Evolutionary conservation across 345 rosid genomes (phyloP).

Genomic region (Triadica sebifera): DNA sequence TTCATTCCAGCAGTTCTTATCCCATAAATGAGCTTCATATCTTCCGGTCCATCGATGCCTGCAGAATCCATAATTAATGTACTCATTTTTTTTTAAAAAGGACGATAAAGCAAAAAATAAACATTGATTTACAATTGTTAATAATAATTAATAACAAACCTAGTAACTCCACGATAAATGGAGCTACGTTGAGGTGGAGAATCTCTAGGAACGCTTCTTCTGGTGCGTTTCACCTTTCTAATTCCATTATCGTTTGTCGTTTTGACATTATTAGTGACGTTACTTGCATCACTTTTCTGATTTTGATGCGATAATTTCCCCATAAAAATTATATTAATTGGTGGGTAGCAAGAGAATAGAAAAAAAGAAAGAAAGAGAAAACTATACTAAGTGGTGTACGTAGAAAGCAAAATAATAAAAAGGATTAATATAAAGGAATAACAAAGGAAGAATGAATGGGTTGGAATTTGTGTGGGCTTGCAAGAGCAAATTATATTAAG

Average conservation of each 20-base stretch:
- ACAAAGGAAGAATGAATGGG: slow-evolving; percentile 21
- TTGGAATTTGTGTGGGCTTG: too few relatives aligned
- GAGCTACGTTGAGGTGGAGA: slow-evolving; percentile 93
- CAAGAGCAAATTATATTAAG: slow-evolving; percentile 33
- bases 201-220: slow-evolving; percentile 77
- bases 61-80: too few relatives aligned
- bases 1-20: slow-evolving; percentile 83
- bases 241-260: slow-evolving; percentile 26
- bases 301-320: slow-evolving; percentile 39
- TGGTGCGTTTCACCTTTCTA: slow-evolving; percentile 59
- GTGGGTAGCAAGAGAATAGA: too few relatives aligned
- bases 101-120: background rate
- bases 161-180: slow-evolving; percentile 81
- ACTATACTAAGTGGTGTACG: too few relatives aligned
- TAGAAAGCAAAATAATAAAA: too few relatives aligned
- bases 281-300: slow-evolving; percentile 27
- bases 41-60: slow-evolving; percentile 91
- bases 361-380: background rate
- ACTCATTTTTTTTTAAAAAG: too few relatives aligned
- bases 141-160: too few relatives aligned
- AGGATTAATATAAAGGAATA: background rate
- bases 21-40: slow-evolving; percentile 86
- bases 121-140: too few relatives aligned
- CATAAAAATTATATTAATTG: too few relatives aligned
- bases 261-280: background rate